Evolutionary conservation across 305 asterid species (phyloP), one percentile per base, ranked within the genome.

Genomic region (Fraxinus dipetala): DNA sequence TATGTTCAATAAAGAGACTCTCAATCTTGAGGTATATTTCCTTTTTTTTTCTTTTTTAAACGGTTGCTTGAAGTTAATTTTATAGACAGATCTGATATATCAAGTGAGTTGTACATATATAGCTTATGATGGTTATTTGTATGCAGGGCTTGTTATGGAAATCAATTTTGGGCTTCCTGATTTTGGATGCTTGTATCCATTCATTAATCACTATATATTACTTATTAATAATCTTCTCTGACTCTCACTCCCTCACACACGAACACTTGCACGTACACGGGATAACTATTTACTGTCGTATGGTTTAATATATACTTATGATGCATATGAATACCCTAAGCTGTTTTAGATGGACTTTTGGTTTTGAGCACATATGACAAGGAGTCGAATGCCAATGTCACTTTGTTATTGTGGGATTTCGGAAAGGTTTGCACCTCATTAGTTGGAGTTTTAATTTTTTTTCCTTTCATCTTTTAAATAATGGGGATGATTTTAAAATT

Each of bases 161-260:
- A 82, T 87, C 79, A 34, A 77, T 78, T 31, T 38, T 88, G 79
- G 91, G 85, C 0, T 92, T 85, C 79, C 85, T 92, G 51, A 26
- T 89, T 35, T 84, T 95, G 85, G 98, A 95, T 87, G 73, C 92
- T 83, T 95, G 98, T 94, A 94, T 94, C 98, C 97, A 31, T 80
- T 69, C 76, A 8, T 34, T 45, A 73, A 75, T 77, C n/a, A 31
- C 24, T 45, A 5, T 75, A 51, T 38, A 48, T 43, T 80, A 63
- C 56, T 69, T 3, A 14, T 26, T 16, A 48, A 31, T 65, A 69
- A 69, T 69, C 20, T 63, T 22, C n/a, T 11, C 35, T 26, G 1
- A 0, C 72, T 24, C 14, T 63, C 31, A 0, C 72, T 9, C 72
- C 5, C 13, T 20, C 38, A 4, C 7, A 2, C 10, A 69, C 36